Evolutionary conservation across 2,329 filamentous ascomycete species (phyloP).

Genomic region (Nakataea oryzae): DNA sequence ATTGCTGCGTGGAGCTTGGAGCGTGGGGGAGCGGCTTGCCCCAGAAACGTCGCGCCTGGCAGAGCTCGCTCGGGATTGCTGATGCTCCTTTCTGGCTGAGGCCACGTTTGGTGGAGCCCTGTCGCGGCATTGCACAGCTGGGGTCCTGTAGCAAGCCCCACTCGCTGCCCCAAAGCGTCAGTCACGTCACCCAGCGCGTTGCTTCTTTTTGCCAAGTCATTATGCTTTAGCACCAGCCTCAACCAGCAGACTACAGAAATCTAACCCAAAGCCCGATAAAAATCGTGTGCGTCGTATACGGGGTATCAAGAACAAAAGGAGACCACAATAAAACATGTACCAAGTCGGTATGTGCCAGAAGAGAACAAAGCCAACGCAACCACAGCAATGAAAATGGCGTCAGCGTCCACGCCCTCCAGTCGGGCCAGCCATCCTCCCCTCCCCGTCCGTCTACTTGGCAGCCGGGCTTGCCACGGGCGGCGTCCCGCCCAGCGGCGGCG

Average conservation of each 20-base stretch:
- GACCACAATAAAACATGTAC: not conserved
- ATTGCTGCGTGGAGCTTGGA: too few species aligned
- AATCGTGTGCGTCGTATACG: not conserved
- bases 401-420: too few species aligned
- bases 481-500: slow-evolving; percentile 10
- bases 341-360: not conserved
- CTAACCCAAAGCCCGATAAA: not conserved
- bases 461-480: not conserved
- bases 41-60: not conserved
- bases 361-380: not conserved
- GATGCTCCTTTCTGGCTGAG: not conserved
- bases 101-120: not conserved
- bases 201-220: not conserved
- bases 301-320: not conserved
- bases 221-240: not conserved
- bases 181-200: too few species aligned
- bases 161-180: not conserved
- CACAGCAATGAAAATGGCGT: not conserved
- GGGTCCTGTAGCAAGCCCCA: not conserved
- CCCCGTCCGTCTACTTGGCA: not conserved
- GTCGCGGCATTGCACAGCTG: not conserved
- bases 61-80: not conserved
- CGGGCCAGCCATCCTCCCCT: too few species aligned
- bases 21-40: not conserved
- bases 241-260: not conserved